Conservation (phyloP, 805 yeast genomes). For the Candida peoriensis region DNA sequence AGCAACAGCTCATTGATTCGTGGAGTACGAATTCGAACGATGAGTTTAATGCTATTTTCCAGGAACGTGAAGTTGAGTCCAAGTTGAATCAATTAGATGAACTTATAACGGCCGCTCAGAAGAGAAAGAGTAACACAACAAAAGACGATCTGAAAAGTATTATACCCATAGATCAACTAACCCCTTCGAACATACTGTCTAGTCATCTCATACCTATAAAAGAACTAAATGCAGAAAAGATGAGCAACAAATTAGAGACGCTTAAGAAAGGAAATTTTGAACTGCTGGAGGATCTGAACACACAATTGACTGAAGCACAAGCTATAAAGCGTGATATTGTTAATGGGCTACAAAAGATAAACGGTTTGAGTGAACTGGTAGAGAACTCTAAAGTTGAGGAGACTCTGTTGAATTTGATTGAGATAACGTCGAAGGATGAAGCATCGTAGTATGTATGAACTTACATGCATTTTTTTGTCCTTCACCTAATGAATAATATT, state of each 20-base stretch:
- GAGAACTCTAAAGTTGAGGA: conserved; percentile 8
- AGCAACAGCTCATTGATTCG: conserved; percentile 40
- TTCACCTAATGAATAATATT: neutral
- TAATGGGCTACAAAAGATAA: conserved; percentile 7
- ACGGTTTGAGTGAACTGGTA: conserved; percentile 7
- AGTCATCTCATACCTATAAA: conserved; percentile 23
- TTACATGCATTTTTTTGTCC: too few relatives aligned
- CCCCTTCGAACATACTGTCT: conserved; percentile 14
- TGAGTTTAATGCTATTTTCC: conserved; percentile 47
- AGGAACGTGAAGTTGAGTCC: conserved; percentile 37
- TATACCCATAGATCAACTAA: conserved; percentile 17
- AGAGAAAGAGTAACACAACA: conserved; percentile 6
- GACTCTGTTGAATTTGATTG: conserved; percentile 10
- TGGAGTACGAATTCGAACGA: conserved; percentile 38
- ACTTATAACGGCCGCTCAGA: conserved; percentile 33
- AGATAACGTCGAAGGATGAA: conserved; percentile 4
- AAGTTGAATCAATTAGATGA: conserved; percentile 42
- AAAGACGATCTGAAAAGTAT: neutral
- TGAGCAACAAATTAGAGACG: conserved; percentile 12
- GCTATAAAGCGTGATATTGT: conserved; percentile 7
- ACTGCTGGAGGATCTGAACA: conserved; percentile 13
- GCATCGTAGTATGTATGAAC: neutral
- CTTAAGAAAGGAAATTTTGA: conserved; percentile 9
- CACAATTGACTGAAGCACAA: conserved; percentile 8
- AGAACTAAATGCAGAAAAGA: conserved; percentile 12